phyloP scores from a whole-genome alignment of 768 basidiomycete genomes.

The Neoboletus subvelutipes region DNA sequence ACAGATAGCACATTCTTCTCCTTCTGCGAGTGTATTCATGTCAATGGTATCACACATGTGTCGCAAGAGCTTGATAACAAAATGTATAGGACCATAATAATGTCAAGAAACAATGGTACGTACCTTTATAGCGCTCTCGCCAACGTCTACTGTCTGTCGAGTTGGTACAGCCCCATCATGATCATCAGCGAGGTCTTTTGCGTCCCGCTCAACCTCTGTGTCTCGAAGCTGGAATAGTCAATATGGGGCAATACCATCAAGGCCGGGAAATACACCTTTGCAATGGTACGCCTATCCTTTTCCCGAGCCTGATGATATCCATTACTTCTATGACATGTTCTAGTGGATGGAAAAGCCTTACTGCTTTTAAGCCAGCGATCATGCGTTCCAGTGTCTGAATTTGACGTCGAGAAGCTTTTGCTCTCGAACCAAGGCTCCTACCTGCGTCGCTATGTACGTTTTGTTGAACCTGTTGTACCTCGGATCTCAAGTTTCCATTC shows the following conservation, averaged over 20 bases:
- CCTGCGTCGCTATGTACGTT: neutral
- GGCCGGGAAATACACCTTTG: conserved; percentile 9
- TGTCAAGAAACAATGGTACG: neutral
- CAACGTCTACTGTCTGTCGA: conserved; percentile 5
- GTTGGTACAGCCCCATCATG: neutral
- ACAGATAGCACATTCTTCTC: conserved; percentile 23
- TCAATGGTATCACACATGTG: conserved; percentile 16
- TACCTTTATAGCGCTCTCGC: conserved; percentile 11
- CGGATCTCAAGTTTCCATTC: conserved; percentile 2
- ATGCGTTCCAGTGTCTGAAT: conserved; percentile 12
- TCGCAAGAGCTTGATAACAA: conserved; percentile 14
- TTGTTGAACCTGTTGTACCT: conserved; percentile 4
- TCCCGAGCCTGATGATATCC: conserved; percentile 8
- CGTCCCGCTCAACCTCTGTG: conserved; percentile 15
- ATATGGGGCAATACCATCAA: neutral
- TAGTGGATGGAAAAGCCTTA: neutral
- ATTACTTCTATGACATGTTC: neutral
- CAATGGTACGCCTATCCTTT: conserved; percentile 14
- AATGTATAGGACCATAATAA: neutral
- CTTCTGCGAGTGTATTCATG: conserved; percentile 23
- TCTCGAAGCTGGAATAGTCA: conserved; percentile 16
- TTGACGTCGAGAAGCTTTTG: neutral
- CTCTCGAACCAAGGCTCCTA: neutral
- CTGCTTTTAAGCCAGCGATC: conserved; percentile 2
- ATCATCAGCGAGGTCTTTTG: conserved; percentile 11